A percentile compares a stretch with the other conserved stretches of the same genome.
Evolutionary conservation across 768 basidiomycete genomes (phyloP).

Genomic region (Psilocybe azurescens): DNA sequence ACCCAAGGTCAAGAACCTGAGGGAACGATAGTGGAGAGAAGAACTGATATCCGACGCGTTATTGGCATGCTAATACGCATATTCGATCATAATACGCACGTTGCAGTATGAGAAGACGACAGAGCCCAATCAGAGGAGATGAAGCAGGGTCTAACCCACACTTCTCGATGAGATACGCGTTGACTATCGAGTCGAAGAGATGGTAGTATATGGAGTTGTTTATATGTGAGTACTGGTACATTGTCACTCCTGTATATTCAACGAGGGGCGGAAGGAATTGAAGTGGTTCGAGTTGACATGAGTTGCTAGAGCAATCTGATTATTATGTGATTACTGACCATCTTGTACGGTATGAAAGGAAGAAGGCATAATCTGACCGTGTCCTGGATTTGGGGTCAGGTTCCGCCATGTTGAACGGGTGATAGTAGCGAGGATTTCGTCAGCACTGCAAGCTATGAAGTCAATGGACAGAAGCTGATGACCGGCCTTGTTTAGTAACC

Average conservation of each 20-base stretch:
- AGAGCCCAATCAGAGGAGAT: constrained; percentile 68
- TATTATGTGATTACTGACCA: constrained; percentile 52
- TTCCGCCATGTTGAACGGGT: constrained; percentile 25
- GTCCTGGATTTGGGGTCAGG: constrained; percentile 40
- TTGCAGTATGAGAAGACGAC: constrained; percentile 81
- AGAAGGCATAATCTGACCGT: constrained; percentile 62
- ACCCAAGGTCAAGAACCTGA: constrained; percentile 68
- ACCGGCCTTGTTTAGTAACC: neutral
- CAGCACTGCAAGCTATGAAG: neutral
- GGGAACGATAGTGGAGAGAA: constrained; percentile 79
- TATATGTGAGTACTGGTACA: constrained; percentile 82
- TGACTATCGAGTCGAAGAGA: constrained; percentile 82
- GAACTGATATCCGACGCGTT: constrained; percentile 45
- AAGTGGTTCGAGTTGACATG: neutral
- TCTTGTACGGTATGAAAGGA: constrained; percentile 68
- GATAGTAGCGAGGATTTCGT: neutral
- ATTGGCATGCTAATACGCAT: neutral
- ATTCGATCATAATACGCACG: constrained; percentile 35
- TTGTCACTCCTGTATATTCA: constrained; percentile 72
- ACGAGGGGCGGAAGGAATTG: neutral
- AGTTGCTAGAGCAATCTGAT: neutral
- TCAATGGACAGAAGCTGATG: neutral
- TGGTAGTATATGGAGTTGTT: constrained; percentile 86
- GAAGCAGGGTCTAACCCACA: constrained; percentile 60
- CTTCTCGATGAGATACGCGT: constrained; percentile 73